These are phyloP conservation scores for Tribonema minus DNA, from an alignment of 108 stramenopile species.

Conservation along the genomic window DNA sequence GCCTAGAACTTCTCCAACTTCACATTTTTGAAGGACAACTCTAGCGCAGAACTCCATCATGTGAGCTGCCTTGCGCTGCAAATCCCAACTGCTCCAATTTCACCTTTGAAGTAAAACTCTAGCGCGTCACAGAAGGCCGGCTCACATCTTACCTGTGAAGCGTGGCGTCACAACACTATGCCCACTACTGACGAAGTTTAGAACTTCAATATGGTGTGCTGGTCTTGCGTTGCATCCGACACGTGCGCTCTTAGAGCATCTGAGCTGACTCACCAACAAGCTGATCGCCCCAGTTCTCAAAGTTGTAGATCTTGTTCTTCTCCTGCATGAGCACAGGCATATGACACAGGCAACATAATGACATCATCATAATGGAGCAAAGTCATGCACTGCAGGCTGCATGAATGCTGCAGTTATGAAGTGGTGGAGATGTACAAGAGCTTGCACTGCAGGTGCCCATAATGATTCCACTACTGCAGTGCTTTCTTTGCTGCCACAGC, in stretches of 20 bases:
- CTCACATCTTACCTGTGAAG: background rate
- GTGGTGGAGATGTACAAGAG: too few species aligned
- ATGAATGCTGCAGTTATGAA: background rate
- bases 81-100: too few species aligned
- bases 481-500: too few species aligned
- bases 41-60: too few species aligned
- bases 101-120: background rate
- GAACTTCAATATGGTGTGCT: too few species aligned
- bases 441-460: background rate
- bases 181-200: background rate
- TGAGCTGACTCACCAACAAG: slow-evolving; percentile 39
- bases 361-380: background rate
- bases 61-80: too few species aligned
- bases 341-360: background rate
- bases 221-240: too few species aligned
- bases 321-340: background rate
- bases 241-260: too few species aligned
- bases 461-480: too few species aligned
- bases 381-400: background rate
- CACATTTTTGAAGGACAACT: too few species aligned
- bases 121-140: background rate
- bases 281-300: slow-evolving; percentile 82
- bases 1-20: too few species aligned
- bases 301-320: slow-evolving; percentile 66
- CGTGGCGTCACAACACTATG: background rate